Evolutionary conservation across 345 rosid species (phyloP).

Genomic region (Citrus trifoliata): DNA sequence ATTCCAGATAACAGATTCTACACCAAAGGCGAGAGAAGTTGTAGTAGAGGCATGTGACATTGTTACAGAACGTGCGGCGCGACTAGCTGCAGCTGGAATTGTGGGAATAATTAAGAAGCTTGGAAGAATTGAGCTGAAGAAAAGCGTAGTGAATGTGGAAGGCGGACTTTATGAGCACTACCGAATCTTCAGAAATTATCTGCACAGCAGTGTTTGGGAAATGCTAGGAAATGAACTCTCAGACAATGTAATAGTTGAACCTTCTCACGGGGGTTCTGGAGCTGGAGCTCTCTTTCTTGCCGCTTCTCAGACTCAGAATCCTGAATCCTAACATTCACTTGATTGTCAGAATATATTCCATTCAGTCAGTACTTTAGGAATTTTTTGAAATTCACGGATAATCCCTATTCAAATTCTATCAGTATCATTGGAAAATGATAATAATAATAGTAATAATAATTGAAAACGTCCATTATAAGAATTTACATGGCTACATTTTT

Average conservation of each 20-base stretch:
- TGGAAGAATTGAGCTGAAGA: slow-evolving; percentile 47
- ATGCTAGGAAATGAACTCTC: slow-evolving; percentile 63
- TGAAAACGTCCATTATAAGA: not conserved
- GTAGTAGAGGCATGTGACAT: slow-evolving; percentile 64
- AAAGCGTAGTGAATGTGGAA: slow-evolving; percentile 51
- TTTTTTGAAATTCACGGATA: too few species aligned
- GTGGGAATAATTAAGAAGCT: slow-evolving; percentile 70
- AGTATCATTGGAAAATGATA: not conserved
- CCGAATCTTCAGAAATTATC: slow-evolving; percentile 55
- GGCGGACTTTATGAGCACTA: slow-evolving; percentile 69
- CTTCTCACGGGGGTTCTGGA: slow-evolving; percentile 58
- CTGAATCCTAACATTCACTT: not conserved
- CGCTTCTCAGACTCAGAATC: slow-evolving; percentile 25
- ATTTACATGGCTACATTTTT: not conserved
- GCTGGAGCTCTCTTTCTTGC: slow-evolving; percentile 61
- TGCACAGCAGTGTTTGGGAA: slow-evolving; percentile 64
- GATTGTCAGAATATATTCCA: not conserved
- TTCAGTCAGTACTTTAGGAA: not conserved
- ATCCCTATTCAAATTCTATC: not conserved
- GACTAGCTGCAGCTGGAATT: slow-evolving; percentile 58
- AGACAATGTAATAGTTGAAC: slow-evolving; percentile 47
- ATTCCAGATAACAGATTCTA: slow-evolving; percentile 43
- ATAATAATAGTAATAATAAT: too few species aligned
- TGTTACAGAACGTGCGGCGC: slow-evolving; percentile 65
- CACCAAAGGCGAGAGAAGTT: slow-evolving; percentile 40